Conservation (phyloP, 2,329 filamentous ascomycete species). For the Ophiosphaerella herpotricha region DNA sequence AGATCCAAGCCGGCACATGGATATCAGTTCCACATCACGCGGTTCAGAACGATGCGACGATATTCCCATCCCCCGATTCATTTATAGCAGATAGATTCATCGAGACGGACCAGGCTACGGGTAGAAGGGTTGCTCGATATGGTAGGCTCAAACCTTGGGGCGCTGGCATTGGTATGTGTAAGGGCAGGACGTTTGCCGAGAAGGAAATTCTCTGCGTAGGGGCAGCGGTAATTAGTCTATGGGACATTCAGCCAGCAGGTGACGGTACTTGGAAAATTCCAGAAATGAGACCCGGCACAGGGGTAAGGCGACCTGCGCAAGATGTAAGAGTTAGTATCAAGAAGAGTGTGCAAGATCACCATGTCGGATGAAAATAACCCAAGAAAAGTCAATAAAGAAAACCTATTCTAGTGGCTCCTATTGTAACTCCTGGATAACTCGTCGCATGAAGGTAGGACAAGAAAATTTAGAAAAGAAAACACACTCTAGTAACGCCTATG, state of each 20-base stretch:
- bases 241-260: constrained; percentile 57
- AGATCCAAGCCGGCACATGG: no score
- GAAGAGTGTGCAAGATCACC: no score
- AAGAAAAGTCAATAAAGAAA: no score
- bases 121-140: constrained; percentile 9
- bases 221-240: constrained; percentile 59
- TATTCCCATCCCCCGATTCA: constrained; percentile 6
- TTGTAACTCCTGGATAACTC: no score
- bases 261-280: constrained; percentile 9
- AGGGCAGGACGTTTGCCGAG: constrained; percentile 32
- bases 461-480: no score
- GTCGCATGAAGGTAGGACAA: no score
- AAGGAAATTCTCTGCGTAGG: constrained; percentile 56
- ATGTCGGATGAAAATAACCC: no score
- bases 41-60: neutral
- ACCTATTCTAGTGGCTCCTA: no score
- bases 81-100: constrained; percentile 13
- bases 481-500: no score
- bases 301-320: neutral
- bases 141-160: constrained; percentile 14
- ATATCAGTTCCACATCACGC: no score
- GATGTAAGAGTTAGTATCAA: no score
- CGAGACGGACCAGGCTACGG: constrained; percentile 4
- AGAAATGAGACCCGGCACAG: constrained; percentile 9
- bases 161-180: constrained; percentile 56